Percentiles rank a stretch among this genome's conserved stretches.
Evolutionary conservation across 1,284 basidiomycete genomes (phyloP).

Genomic region (Sporisorium exsertum): DNA sequence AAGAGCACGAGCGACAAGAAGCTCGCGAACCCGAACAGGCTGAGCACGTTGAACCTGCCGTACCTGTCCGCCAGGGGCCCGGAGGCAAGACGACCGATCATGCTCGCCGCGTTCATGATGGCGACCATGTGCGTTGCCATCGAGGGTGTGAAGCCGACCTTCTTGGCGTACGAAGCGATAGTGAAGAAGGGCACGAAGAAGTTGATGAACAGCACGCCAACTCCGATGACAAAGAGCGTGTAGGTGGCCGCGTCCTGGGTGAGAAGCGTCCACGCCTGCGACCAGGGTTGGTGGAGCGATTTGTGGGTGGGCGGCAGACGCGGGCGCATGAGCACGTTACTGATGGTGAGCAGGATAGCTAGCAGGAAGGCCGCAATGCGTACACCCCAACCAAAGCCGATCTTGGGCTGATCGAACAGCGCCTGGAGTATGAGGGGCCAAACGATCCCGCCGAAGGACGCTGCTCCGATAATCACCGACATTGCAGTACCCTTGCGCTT

Average conservation of each 20-base stretch:
- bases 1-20: constrained; percentile 32
- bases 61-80: constrained; percentile 38
- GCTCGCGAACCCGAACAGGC: constrained; percentile 25
- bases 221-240: constrained; percentile 38
- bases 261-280: constrained; percentile 21
- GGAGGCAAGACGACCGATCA: constrained; percentile 37
- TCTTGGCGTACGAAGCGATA: constrained; percentile 46
- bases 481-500: constrained; percentile 39
- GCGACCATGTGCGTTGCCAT: constrained; percentile 44
- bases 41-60: constrained; percentile 44
- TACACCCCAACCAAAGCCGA: constrained; percentile 44
- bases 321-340: constrained; percentile 37
- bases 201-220: constrained; percentile 42
- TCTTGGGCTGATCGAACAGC: constrained; percentile 28
- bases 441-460: constrained; percentile 46
- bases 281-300: constrained; percentile 30
- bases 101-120: constrained; percentile 44
- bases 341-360: constrained; percentile 34
- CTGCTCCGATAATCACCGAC: constrained; percentile 47
- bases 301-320: constrained; percentile 20
- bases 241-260: constrained; percentile 27
- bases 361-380: constrained; percentile 38
- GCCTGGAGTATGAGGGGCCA: constrained; percentile 39
- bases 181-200: constrained; percentile 52
- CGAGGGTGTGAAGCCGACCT: constrained; percentile 21